A percentile compares a stretch with the other conserved stretches of the same genome.
Evolutionary conservation across 306 rosid genomes (phyloP).

Genomic region (Carpinus viminea): DNA sequence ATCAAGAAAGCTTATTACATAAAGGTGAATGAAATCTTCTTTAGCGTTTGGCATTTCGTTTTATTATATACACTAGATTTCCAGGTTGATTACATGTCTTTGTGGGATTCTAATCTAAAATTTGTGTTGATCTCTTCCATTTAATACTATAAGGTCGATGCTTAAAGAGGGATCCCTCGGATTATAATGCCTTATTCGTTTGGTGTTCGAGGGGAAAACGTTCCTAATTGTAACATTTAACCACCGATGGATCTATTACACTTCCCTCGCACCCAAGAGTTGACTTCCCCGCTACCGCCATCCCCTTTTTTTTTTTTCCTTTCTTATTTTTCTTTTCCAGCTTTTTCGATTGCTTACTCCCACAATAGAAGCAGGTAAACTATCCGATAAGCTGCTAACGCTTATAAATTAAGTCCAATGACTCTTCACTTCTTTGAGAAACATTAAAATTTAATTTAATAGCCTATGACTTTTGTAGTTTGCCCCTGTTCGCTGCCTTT

Average conservation of each 20-base stretch:
- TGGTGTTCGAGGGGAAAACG: background rate
- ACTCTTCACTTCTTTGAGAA: background rate
- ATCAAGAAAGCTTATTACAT: conserved; percentile 97
- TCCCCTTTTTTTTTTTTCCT: no score
- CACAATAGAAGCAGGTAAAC: background rate
- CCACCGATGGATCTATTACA: background rate
- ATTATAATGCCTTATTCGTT: background rate
- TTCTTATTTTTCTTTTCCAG: background rate
- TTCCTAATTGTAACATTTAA: background rate
- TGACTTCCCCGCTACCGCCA: background rate
- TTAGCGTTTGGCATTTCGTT: background rate
- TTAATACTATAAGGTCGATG: no score
- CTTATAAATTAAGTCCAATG: background rate
- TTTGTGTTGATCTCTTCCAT: background rate
- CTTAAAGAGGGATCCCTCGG: background rate
- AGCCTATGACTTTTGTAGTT: background rate
- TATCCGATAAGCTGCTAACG: background rate
- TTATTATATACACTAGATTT: no score
- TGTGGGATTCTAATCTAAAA: background rate
- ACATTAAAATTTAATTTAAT: background rate
- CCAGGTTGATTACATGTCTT: background rate
- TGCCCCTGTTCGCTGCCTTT: background rate
- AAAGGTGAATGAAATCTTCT: conserved; percentile 51
- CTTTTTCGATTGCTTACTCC: background rate
- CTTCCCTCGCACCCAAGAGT: background rate